Evolutionary conservation across 2,329 filamentous ascomycete genomes (phyloP).

Genomic region (Venturia nashicola): DNA sequence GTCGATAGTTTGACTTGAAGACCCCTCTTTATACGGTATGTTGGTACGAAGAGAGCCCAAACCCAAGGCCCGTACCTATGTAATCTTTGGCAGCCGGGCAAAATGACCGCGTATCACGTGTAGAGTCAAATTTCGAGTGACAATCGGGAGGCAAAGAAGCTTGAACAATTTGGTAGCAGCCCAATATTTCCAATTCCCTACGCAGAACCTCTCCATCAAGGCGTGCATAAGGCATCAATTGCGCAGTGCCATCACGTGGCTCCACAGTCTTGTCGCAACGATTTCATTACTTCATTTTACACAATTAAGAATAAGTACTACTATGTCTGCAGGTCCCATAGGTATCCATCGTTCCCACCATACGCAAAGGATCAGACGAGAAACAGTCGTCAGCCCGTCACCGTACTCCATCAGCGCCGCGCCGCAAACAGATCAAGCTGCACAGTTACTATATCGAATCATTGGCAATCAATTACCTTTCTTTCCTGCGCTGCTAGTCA

Average conservation of each 20-base stretch:
- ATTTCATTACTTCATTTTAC: neutral
- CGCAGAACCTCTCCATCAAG: neutral
- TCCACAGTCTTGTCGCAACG: neutral
- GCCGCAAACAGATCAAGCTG: neutral
- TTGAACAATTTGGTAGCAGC: neutral
- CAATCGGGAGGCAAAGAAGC: neutral
- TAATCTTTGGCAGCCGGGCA: neutral
- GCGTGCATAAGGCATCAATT: neutral
- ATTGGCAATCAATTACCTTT: neutral
- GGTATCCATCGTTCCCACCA: neutral
- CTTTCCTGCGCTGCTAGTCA: slow-evolving; percentile 3
- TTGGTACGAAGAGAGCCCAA: neutral
- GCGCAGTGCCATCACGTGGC: neutral
- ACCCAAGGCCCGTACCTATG: too few relatives aligned
- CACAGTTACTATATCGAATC: neutral
- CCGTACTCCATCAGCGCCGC: neutral
- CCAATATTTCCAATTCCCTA: neutral
- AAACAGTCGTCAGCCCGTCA: neutral
- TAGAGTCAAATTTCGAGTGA: neutral
- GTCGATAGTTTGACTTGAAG: neutral
- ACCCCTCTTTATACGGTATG: neutral
- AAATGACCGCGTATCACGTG: neutral
- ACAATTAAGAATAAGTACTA: neutral
- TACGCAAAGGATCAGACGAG: neutral
- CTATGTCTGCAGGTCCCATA: neutral